Evolutionary conservation across 2,329 filamentous ascomycete species (phyloP).

Genomic region (Ophiostoma australiae): DNA sequence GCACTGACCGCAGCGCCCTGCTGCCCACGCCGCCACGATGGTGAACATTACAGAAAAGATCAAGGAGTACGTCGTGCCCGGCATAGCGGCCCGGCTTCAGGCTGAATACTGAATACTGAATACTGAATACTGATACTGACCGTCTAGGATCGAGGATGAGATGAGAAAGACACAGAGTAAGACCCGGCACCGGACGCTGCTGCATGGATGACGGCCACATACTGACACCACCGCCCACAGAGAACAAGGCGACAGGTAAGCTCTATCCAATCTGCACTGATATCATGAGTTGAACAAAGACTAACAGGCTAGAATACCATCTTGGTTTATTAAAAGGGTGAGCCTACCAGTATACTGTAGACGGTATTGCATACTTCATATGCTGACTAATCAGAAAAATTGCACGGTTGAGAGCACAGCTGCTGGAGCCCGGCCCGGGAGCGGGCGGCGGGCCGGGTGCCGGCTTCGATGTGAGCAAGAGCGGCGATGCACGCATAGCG

Average conservation of each 20-base stretch:
- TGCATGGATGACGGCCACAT: not conserved
- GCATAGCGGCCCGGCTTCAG: not conserved
- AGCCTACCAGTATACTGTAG: constrained; percentile 27
- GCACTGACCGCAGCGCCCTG: constrained; percentile 21
- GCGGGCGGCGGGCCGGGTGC: constrained; percentile 71
- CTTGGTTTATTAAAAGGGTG: constrained; percentile 95
- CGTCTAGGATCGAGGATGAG: constrained; percentile 93
- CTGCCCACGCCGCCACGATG: constrained; percentile 54
- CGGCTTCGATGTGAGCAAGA: constrained; percentile 93
- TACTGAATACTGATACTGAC: not conserved
- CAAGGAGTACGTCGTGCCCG: constrained; percentile 69
- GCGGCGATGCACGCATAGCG: constrained; percentile 91
- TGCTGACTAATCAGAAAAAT: constrained; percentile 66
- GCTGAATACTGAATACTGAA: not conserved
- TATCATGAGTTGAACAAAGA: too few relatives aligned
- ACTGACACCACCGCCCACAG: constrained; percentile 43
- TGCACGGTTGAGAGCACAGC: constrained; percentile 85
- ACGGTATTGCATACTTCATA: too few relatives aligned
- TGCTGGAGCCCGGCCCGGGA: constrained; percentile 82
- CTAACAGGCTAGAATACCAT: constrained; percentile 74
- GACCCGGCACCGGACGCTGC: not conserved
- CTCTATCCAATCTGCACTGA: constrained; percentile 21
- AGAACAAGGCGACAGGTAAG: constrained; percentile 98
- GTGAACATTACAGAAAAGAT: constrained; percentile 99
- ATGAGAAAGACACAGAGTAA: constrained; percentile 98